These are phyloP conservation scores for Trypanosoma platydactyli DNA, from an alignment of 208 protist genomes.

Conservation along the genomic window DNA sequence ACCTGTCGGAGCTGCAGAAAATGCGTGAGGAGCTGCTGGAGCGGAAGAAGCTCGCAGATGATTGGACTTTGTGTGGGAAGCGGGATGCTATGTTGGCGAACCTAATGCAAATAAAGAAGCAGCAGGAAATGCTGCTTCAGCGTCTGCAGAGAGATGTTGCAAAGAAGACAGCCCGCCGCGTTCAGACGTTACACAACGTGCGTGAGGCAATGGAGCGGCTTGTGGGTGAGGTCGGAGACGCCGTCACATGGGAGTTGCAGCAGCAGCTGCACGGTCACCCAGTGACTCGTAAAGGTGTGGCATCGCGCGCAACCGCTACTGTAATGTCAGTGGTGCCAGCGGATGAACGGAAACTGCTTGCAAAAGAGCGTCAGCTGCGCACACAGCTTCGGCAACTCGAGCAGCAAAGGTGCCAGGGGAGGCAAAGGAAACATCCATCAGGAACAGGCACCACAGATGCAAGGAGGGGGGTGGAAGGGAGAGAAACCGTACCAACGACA, in stretches of 20 bases:
- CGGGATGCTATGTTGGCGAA: slow-evolving; percentile 24
- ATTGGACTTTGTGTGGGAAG: slow-evolving; percentile 37
- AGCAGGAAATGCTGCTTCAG: slow-evolving; percentile 13
- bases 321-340: background rate
- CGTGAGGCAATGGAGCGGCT: slow-evolving; percentile 41
- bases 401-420: background rate
- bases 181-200: slow-evolving; percentile 27
- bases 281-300: background rate
- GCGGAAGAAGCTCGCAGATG: slow-evolving; percentile 29
- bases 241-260: slow-evolving; percentile 52
- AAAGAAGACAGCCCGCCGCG: slow-evolving; percentile 18
- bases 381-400: background rate
- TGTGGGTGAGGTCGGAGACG: slow-evolving; percentile 48
- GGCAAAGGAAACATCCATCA: background rate
- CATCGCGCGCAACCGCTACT: background rate
- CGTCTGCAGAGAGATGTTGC: slow-evolving; percentile 12
- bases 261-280: slow-evolving; percentile 23
- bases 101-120: slow-evolving; percentile 32
- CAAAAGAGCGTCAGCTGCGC: slow-evolving; percentile 3
- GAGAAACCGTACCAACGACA: no score
- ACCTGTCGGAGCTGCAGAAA: slow-evolving; percentile 33
- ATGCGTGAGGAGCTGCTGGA: slow-evolving; percentile 31
- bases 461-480: no score
- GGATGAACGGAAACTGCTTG: slow-evolving; percentile 9
- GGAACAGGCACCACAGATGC: background rate